Evolutionary conservation across 495 filamentous ascomycete genomes (phyloP).

Genomic region (Xylaria palmicola): DNA sequence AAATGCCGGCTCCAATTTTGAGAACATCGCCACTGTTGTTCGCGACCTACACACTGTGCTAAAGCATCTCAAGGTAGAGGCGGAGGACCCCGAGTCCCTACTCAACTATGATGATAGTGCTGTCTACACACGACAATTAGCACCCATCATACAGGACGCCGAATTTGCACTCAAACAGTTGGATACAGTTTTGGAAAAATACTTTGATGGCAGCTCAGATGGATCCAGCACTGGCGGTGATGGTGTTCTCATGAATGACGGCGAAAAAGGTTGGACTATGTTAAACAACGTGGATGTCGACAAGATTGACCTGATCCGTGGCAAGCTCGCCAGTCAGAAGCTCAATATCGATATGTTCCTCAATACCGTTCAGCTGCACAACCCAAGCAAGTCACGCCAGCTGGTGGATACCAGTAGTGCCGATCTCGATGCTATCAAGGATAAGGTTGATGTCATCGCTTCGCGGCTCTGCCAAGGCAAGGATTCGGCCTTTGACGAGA

Average conservation of each 20-base stretch:
- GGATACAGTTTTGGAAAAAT: constrained; percentile 44
- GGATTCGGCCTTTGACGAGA: constrained; percentile 36
- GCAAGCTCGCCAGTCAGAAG: constrained; percentile 40
- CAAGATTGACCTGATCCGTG: constrained; percentile 37
- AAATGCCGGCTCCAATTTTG: constrained; percentile 40
- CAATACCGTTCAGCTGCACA: constrained; percentile 45
- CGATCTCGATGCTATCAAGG: constrained; percentile 42
- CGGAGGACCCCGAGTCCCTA: constrained; percentile 47
- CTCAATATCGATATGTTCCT: constrained; percentile 47
- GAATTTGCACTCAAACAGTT: constrained; percentile 49
- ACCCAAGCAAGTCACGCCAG: constrained; percentile 35
- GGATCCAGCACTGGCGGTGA: constrained; percentile 13
- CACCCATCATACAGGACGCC: constrained; percentile 47
- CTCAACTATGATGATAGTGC: constrained; percentile 36
- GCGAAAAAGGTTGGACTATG: constrained; percentile 30
- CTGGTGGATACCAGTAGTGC: constrained; percentile 25
- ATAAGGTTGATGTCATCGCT: constrained; percentile 53
- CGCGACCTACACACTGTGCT: constrained; percentile 47
- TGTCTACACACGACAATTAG: constrained; percentile 44
- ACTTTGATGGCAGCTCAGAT: constrained; percentile 19
- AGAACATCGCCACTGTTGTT: constrained; percentile 35
- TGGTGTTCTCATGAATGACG: constrained; percentile 21
- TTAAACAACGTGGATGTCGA: constrained; percentile 30
- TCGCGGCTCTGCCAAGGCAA: constrained; percentile 41
- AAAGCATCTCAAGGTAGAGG: constrained; percentile 49